Percentiles rank a stretch among this genome's conserved stretches.
phyloP scores from a whole-genome alignment of 2,329 filamentous ascomycete species.

The Pleomassaria siparia region DNA sequence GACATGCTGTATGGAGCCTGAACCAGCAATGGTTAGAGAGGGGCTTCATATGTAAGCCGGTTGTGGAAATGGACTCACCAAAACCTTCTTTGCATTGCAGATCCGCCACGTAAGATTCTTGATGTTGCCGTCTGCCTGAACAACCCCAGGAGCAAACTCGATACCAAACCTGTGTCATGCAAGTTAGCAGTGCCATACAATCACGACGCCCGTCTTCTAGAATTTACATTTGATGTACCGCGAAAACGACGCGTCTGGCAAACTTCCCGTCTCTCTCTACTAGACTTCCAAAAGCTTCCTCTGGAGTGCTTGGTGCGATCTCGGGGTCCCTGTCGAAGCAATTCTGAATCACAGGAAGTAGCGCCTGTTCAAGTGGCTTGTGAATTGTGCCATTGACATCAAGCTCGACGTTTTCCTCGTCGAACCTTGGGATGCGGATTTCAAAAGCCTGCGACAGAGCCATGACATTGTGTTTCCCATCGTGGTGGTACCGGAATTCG shows the following conservation, averaged over 20 bases:
- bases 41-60: background rate
- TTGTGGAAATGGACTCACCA: constrained; percentile 62
- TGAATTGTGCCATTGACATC: constrained; percentile 64
- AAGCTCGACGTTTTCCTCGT: constrained; percentile 67
- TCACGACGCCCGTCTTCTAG: background rate
- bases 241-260: constrained; percentile 86
- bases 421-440: constrained; percentile 78
- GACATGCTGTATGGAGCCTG: constrained; percentile 55
- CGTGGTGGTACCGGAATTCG: constrained; percentile 96
- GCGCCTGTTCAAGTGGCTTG: constrained; percentile 69
- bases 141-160: constrained; percentile 90
- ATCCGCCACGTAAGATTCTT: constrained; percentile 91
- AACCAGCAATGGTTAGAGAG: constrained; percentile 6
- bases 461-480: constrained; percentile 90
- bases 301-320: constrained; percentile 76
- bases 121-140: constrained; percentile 88
- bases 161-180: constrained; percentile 69
- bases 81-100: constrained; percentile 90
- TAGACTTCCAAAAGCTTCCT: constrained; percentile 81
- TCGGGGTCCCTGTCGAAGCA: constrained; percentile 91
- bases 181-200: constrained; percentile 12
- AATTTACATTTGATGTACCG: constrained; percentile 83
- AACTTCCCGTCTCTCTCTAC: constrained; percentile 89
- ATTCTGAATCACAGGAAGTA: constrained; percentile 83
- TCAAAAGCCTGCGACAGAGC: constrained; percentile 92